Evolutionary conservation across 495 filamentous ascomycete species (phyloP), one percentile per base, ranked within the genome.

Genomic region (Talaromyces adpressus): DNA sequence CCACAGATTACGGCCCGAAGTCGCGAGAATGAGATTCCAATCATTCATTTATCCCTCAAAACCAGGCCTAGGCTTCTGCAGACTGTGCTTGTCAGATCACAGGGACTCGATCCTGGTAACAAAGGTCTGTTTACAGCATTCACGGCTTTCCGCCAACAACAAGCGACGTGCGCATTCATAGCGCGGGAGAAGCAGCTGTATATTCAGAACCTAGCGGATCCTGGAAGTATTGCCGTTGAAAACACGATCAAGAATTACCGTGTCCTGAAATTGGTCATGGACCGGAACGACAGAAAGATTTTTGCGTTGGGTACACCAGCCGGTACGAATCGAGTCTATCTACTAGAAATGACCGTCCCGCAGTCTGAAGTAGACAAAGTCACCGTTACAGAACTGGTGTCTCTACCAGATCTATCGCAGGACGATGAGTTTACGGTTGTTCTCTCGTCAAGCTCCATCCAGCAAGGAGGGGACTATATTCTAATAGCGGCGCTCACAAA

Each of bases 91-190:
- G 25, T 62, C 22, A 29, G 45, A 36, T 16, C 27, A 3, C 59
- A 39, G 71, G 66, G 66, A 0, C 62, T 70, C 20, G 72, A 74
- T 34, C 70, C 62, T 41, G 67, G 66, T 11, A 71, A 61, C 39
- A 61, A 53, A 22, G 59, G 68, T 18, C 66, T 76, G n/a, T 72
- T 75, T 52, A 76, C 74, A 5, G 67, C 69, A 1, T 64, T 76
- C 1, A 63, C 69, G 7, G 60, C 68, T 3, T 69, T 71, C 29
- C 57, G 62, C 23, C 45, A 64, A 6, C 52, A 69, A 34, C 45
- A 49, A 22, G 29, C 63, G 20, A 67, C 63, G 14, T 73, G 72
- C 39, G 70, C 69, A 2, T 52, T 75, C 20, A 66, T 73, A 9
- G 71, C 70, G 1, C 63, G 70, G 5, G 66, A 71, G 36, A 72